phyloP scores from a whole-genome alignment of 306 rosid genomes.

The Carpinus viminea region DNA sequence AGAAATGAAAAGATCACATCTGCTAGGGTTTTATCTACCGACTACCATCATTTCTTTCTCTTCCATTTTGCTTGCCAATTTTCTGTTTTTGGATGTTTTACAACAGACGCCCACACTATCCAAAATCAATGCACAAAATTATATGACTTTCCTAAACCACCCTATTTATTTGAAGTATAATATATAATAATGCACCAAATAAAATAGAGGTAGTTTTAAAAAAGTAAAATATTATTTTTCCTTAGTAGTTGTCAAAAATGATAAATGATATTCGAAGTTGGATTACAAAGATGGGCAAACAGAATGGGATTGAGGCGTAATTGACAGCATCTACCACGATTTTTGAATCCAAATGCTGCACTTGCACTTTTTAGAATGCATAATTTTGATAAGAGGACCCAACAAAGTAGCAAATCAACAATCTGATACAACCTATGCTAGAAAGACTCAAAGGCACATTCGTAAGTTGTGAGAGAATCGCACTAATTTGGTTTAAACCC shows the following conservation, averaged over 20 bases:
- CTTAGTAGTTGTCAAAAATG: not conserved
- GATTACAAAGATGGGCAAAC: not conserved
- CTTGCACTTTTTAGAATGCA: slow-evolving; percentile 11
- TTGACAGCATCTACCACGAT: slow-evolving; percentile 28
- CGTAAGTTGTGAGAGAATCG: no score
- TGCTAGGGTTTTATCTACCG: slow-evolving; percentile 35
- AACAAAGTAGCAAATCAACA: slow-evolving; percentile 10
- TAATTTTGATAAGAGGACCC: slow-evolving; percentile 16
- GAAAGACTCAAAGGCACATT: not conserved
- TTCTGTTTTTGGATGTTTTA: not conserved
- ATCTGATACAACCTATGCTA: slow-evolving; percentile 8
- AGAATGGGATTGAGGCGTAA: not conserved
- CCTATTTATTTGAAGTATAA: not conserved
- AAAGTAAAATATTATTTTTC: not conserved
- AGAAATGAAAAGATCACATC: slow-evolving; percentile 1
- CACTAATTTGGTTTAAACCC: no score
- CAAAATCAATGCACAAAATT: not conserved
- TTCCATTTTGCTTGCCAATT: not conserved
- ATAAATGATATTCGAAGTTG: not conserved
- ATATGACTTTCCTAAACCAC: not conserved
- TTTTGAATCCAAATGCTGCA: slow-evolving; percentile 21
- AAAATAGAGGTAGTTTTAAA: not conserved
- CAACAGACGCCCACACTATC: not conserved
- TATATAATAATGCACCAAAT: not conserved
- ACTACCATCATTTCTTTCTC: slow-evolving; percentile 8